Conservation (phyloP, 495 filamentous ascomycete species). For the Penicillium angulare region DNA sequence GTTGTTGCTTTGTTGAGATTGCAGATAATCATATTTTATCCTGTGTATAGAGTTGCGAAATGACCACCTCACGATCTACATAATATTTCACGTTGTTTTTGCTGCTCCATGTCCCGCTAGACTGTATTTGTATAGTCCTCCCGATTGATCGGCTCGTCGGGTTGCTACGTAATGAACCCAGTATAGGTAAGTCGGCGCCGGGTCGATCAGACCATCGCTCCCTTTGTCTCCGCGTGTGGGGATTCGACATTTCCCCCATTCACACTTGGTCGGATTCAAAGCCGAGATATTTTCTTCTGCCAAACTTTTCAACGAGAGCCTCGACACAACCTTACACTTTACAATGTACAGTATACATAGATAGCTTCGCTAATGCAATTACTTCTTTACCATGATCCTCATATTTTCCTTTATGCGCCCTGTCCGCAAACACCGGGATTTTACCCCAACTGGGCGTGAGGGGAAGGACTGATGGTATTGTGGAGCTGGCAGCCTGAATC, state of each 20-base stretch:
- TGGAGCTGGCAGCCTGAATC: conserved; percentile 24
- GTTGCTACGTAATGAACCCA: conserved; percentile 15
- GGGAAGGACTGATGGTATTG: conserved; percentile 25
- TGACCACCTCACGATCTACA: conserved; percentile 5
- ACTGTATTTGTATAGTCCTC: conserved; percentile 18
- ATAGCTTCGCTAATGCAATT: not conserved
- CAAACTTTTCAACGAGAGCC: conserved; percentile 1
- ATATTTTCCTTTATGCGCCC: not conserved
- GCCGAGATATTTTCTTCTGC: too few species aligned
- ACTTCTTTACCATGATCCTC: not conserved
- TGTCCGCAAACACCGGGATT: too few species aligned
- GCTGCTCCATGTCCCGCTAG: not conserved
- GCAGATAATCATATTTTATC: not conserved
- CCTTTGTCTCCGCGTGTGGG: conserved; percentile 32
- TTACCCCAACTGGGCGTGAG: conserved; percentile 41
- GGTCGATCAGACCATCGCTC: conserved; percentile 1
- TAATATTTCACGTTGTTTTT: not conserved
- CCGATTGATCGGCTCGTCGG: conserved; percentile 12
- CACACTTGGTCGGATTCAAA: too few species aligned
- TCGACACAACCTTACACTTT: too few species aligned
- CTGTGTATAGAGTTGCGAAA: conserved; percentile 14
- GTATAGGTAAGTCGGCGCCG: not conserved
- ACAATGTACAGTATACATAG: too few species aligned
- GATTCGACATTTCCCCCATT: conserved; percentile 3
- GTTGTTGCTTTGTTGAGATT: too few species aligned